phyloP scores from a whole-genome alignment of 352 stramenopile species.

The Globisporangium takayamanum region DNA sequence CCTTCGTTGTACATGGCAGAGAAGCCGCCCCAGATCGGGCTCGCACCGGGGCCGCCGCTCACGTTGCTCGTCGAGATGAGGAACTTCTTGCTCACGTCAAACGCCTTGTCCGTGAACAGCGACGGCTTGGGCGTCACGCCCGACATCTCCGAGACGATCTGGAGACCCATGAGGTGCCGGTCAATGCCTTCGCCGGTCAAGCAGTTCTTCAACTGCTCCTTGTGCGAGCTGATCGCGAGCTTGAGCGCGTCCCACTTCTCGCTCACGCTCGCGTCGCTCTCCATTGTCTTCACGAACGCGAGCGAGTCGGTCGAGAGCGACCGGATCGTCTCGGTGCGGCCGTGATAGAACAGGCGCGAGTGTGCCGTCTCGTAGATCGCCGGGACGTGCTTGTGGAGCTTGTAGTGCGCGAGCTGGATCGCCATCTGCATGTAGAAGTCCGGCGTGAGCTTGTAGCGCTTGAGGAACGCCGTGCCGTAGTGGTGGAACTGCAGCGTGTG shows the following conservation, averaged over 20 bases:
- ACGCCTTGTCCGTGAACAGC: constrained; percentile 92
- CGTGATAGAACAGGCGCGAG: constrained; percentile 96
- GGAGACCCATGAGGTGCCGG: constrained; percentile 94
- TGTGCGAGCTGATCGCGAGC: constrained; percentile 88
- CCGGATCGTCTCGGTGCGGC: constrained; percentile 90
- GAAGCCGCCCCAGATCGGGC: constrained; percentile 96
- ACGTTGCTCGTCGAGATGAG: constrained; percentile 95
- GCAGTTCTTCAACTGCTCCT: constrained; percentile 85
- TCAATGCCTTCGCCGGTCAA: constrained; percentile 90
- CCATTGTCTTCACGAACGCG: constrained; percentile 90
- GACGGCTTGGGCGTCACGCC: constrained; percentile 82
- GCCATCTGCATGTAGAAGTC: constrained; percentile 97
- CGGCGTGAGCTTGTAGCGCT: constrained; percentile 92
- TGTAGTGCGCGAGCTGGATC: constrained; percentile 96
- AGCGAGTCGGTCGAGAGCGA: constrained; percentile 87
- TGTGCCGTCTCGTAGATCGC: constrained; percentile 97
- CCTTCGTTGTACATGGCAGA: constrained; percentile 93
- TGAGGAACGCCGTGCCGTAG: constrained; percentile 90
- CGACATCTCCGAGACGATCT: constrained; percentile 91
- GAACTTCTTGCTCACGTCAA: constrained; percentile 92
- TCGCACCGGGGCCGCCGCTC: constrained; percentile 86
- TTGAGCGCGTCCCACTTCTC: constrained; percentile 86
- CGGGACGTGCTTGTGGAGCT: constrained; percentile 90
- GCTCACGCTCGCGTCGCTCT: constrained; percentile 46
- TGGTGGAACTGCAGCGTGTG: constrained; percentile 89